Base-by-base conservation (phyloP, 345 rosid genomes). In the Toxicodendron radicans region DNA sequence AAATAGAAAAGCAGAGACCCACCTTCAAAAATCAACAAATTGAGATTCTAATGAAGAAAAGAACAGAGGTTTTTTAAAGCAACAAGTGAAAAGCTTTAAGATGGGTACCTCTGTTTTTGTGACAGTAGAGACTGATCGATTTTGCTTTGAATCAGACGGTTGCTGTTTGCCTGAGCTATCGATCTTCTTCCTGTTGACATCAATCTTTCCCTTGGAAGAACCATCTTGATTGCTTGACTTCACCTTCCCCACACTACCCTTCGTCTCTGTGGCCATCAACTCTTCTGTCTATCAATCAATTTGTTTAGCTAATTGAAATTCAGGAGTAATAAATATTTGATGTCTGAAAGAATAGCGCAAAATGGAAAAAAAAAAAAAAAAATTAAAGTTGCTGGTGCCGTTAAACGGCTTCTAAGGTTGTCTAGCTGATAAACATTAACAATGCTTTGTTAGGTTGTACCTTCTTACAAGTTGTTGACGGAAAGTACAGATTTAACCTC, bases 71-170 rank as follows among this genome's bases (percentile, higher is more conserved):
- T 38, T 38, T 9, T 38, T 9, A n/a, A 11, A 24, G 33, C 10
- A 68, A 43, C 68, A 69, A 84, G 23, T 10, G 17, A 69, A 27
- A 41, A 54, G 67, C 49, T 53, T n/a, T 10, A 66, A 57, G 46
- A 74, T 62, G 79, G 73, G 69, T 79, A 92, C 95, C 92, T 87
- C 90, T 12, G 85, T 77, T 85, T 87, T 91, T 11, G 73, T 52
- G 71, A 75, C 79, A 73, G 75, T 71, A 32, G 95, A 79, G 0
- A 74, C 70, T 64, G 88, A 80, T 83, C 81, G 89, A 45, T 58
- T 75, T 82, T 86, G 79, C 86, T 84, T 87, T 10, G 81, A 45
- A 80, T 75, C 87, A 72, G 79, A 32, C 65, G 76, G 64, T 68
- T 73, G 80, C 17, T 75, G 87, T 77, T 78, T 88, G 83, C 18